Evolutionary conservation across 441 rosid species (phyloP), one percentile per base, ranked within the genome.

Genomic region (Arabidopsis hybrid): DNA sequence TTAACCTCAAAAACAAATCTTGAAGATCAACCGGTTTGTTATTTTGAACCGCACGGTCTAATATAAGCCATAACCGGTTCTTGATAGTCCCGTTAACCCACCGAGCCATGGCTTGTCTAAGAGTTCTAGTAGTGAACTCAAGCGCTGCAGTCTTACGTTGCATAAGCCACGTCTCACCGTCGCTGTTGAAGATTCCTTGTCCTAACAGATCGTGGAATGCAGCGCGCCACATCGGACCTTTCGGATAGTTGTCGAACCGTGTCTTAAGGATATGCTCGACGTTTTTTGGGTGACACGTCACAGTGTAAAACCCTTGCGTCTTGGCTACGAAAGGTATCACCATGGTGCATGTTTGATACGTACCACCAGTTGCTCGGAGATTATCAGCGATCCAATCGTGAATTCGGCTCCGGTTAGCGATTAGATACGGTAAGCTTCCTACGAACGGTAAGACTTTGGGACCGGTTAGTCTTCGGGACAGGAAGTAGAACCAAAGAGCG

Each of bases 141-240:
- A 93, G 86, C 12, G 98, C 98, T 2, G 97, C 98, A 0, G 97
- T 91, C 77, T 93, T 93, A 10, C 98, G 85, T 72, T 93, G 98
- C 39, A 93, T 91, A 3, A 93, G 92, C 98, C 98, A 93, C 0
- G 97, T 90, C 12, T 93, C 98, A 8, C 98, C 98, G 38, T 93
- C 98, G 70, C 95, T 89, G 71, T 93, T 93, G 73, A 93, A 93
- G 67, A 93, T 93, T 50, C 98, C 98, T 60, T 93, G 92, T 31
- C 98, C 98, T 32, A 93, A 74, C 11, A 93, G 83, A 80, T 93
- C 98, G 62, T 91, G 98, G 77, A 93, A 93, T 2, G 98, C 98
- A 4, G 81, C 78, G 67, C 89, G 94, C 94, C 92, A 89, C 6
- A 79, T 80, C 4, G 97, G 98, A 8, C 98, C 98, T 75, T 93